Base-by-base conservation (phyloP, 805 yeast genomes). In the Brettanomyces custersianus region DNA sequence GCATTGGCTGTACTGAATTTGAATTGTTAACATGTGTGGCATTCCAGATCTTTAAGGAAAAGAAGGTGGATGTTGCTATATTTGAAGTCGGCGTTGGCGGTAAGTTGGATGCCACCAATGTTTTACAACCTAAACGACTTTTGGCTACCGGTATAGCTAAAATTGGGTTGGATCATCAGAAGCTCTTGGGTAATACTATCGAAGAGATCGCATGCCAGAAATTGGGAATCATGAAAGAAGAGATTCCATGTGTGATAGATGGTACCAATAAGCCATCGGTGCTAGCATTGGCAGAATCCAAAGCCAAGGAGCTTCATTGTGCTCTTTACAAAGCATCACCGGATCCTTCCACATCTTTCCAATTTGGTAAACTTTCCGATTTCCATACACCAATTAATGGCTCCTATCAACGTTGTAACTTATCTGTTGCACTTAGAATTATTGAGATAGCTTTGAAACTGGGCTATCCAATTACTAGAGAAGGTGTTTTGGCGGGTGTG, bases 1-100 rank as follows among this genome's bases (percentile, higher is more conserved):
- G 50, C 1, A 59, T 85, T 16, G 74, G 76, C 5, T 88, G 95
- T 35, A 80, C 96, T 0, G 95, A 86, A 54, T 90, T 90, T 56
- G 98, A 90, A 54, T 48, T 83, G 5, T 62, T 86, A 32, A 85
- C 97, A 0, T 90, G 87, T 17, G 74, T 82, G 0, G 97, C 96
- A 1, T 76, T 86, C 47, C 72, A 80, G 46, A 72, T 85, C 18
- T 92, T 92, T 54, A 65, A 66, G 26, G 49, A 68, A 9, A 64
- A 65, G 29, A 56, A 67, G 1, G 80, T 87, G 5, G 77, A 80
- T 18, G 60, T 81, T 37, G 96, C 95, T 0, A 74, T 90, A 1
- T 58, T 90, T n/a, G 98, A 90, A 55, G 96, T 87, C 4, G 98
- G 98, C 0, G 62, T 92, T 5, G 98, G 98, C 2, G 98, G 98